Base-by-base conservation (phyloP, 768 basidiomycete species). In the Cystoderma amianthinum region DNA sequence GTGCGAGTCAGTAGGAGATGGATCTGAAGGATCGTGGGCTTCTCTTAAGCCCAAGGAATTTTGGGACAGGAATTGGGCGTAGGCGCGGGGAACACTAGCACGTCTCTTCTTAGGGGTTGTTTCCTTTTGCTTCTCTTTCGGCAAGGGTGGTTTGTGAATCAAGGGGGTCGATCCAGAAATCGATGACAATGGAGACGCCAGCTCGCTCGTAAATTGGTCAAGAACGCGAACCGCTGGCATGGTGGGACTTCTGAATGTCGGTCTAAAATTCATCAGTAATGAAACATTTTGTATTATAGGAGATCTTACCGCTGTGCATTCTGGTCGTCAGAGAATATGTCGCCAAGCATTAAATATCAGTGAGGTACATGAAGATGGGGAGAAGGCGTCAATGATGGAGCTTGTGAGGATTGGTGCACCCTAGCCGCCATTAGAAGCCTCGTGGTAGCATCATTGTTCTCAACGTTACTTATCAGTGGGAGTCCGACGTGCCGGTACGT, bases 1-100 rank as follows among this genome's bases (percentile, higher is more conserved):
- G 21, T 55, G 56, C 1, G 53, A 46, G 34, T 52, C 45, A 4
- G 56, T 49, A 2, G 49, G 48, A 3, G 54, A 48, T 1, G 49
- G 41, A 9, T 34, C 35, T 7, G 25, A n/a, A 28, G 25, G 25
- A n/a, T 28, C 25, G 25, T 28, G 7, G 7, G 25, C n/a, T 7
- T 28, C 25, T 7, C 7, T n/a, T 7, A 28, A n/a, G 25, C 25
- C 25, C n/a, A 28, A n/a, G 7, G 25, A 28, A n/a, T 28, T 28
- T 28, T 28, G 7, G 7, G 25, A 28, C 7, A 28, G 25, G 25
- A 7, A 28, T n/a, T n/a, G 25, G 7, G 25, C 25, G n/a, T 28
- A 28, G 25, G 7, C 25, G 7, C 25, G 25, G n/a, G 25, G 25
- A 7, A 28, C 7, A 28, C 25, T 28, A 7, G 25, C 25, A 28